Evolutionary conservation across 208 protist species (phyloP), one percentile per base, ranked within the genome.

Genomic region (Acanthamoeba culbertsoni): DNA sequence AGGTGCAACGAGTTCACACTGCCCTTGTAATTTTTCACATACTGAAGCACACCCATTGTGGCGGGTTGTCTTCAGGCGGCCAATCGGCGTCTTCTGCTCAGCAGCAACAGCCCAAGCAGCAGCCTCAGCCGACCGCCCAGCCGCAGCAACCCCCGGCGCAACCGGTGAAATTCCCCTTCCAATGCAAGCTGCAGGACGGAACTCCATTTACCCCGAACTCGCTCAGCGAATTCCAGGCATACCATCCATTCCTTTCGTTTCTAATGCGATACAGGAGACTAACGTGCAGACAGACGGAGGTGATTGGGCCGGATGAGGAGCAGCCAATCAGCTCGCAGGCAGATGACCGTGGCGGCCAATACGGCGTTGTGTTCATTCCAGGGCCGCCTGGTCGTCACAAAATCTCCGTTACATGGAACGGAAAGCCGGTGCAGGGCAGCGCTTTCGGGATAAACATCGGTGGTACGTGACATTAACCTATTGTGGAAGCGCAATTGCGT

Each of bases 391-490:
- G 82, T 18, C 82, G 82, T 7, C 82, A 89, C 82, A 18, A 42
- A 26, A 89, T 89, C 26, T 33, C 82, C 26, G 82, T 89, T 20
- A 89, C 57, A 31, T 89, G 82, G 82, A 65, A 89, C 35, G 82
- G 82, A 28, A 33, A 75, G 35, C 89, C 89, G 55, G 82, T 96
- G 43, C 84, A 89, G 23, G 63, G 94, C 71, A 92, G 63, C 53
- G 40, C 95, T 35, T 86, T 93, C n/a, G 48, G 46, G 8, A 90
- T 96, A 16, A 88, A 71, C 48, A 89, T 95, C 59, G 84, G 91
- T 18, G 68, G 68, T 23, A 23, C 65, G 55, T n/a, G n/a, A n/a
- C n/a, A n/a, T n/a, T n/a, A n/a, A n/a, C n/a, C n/a, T n/a, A 14
- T 45, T 14, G 7, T 28, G 26, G 57, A 94, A 23, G 94, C 71